Conservation (phyloP, 78 protist species). For the Mastigamoeba balamuthi region DNA sequence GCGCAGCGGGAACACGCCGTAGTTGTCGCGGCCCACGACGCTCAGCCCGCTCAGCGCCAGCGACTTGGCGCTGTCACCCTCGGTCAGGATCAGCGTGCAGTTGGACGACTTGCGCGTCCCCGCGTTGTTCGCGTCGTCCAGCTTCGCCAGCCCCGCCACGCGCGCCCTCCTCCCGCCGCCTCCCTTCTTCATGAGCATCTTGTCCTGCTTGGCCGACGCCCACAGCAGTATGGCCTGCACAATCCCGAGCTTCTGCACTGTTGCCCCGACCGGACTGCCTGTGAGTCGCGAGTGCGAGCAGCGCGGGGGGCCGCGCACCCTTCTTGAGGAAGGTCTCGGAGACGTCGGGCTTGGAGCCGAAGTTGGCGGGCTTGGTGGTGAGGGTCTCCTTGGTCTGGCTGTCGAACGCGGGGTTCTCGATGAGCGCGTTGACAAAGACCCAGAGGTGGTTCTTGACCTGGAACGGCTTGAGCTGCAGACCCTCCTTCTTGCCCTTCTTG, state of each 20-base stretch:
- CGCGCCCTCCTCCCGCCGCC: constrained; percentile 6
- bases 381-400: constrained; percentile 92
- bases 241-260: constrained; percentile 64
- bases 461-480: constrained; percentile 54
- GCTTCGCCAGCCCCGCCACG: constrained; percentile 69
- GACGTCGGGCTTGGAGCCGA: constrained; percentile 75
- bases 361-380: constrained; percentile 39
- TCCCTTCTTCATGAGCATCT: constrained; percentile 4
- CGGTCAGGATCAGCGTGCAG: constrained; percentile 97
- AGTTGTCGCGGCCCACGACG: constrained; percentile 88
- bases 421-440: constrained; percentile 85
- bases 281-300: too few relatives aligned
- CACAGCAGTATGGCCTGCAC: constrained; percentile 38
- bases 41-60: constrained; percentile 69
- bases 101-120: constrained; percentile 57
- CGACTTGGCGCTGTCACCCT: constrained; percentile 47
- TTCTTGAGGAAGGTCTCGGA: constrained; percentile 59
- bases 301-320: too few relatives aligned
- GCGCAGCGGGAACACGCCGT: constrained; percentile 98
- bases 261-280: too few relatives aligned
- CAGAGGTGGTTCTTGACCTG: constrained; percentile 68
- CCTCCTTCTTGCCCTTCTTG: constrained; percentile 28
- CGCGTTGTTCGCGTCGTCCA: constrained; percentile 96
- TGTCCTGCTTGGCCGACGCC: constrained; percentile 57
- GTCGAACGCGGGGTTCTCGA: constrained; percentile 97